Base-by-base conservation (phyloP, 805 yeast genomes). In the Myxozyma melibiosi region DNA sequence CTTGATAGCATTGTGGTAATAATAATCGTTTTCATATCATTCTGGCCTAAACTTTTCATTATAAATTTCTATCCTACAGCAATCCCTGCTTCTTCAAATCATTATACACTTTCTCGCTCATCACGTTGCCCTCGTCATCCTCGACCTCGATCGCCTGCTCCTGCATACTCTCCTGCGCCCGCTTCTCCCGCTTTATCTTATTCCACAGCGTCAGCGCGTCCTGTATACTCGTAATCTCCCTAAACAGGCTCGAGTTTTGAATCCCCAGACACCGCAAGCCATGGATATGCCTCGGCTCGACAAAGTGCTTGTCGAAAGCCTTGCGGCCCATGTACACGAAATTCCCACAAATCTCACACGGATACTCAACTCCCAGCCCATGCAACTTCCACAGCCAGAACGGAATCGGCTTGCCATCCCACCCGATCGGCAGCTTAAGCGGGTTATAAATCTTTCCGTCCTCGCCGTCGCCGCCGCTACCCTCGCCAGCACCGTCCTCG, bases 381-480 rank as follows among this genome's bases (percentile, higher is more conserved):
- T 90, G 90, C 43, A 91, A 75, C 70, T 91, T 94, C 77, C 83
- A 91, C 28, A 94, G 75, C 99, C 99, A 94, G 53, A 78, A 83
- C 1, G 99, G 99, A 28, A 94, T 89, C 0, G 97, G 97, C 39
- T 79, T 80, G 0, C 97, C 97, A 71, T 91, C 97, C 18, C 88
- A 80, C 0, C 96, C 98, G 0, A 88, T 51, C 0, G 96, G 96
- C 53, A 88, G 70, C 54, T 85, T 81, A 54, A 81, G 74, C 18
- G 84, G 83, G 58, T 78, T 78, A 50, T 67, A 70, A 30, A 68
- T 67, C 18, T 67, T 62, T 7, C 67, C 74, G 33, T 69, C 70
- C 11, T 71, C 77, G 9, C 68, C 73, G 0, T 72, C 76, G 13
- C 68, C 71, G 20, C 67, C 65, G 1, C 61, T 62, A 3, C 57